phyloP scores from a whole-genome alignment of 331 rosid genomes.

The Malus hybrid region DNA sequence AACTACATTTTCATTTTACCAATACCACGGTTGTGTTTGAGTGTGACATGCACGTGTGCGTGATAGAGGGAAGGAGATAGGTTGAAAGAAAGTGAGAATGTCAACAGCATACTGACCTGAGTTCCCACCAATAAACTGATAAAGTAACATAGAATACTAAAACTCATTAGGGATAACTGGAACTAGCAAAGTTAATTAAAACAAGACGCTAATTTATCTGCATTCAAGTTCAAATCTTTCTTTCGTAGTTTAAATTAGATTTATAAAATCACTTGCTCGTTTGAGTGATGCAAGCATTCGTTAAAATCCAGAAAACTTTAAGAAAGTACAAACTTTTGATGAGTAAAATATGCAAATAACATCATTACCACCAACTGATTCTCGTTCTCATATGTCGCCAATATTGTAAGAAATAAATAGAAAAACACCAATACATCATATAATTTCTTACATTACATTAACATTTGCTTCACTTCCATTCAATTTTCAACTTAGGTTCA shows the following conservation, averaged over 20 bases:
- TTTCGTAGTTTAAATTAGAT: too few species aligned
- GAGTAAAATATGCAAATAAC: constrained; percentile 25
- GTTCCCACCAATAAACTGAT: constrained; percentile 17
- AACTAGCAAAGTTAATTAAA: too few species aligned
- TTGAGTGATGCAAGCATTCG: neutral
- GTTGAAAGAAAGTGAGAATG: neutral
- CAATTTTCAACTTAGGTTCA: constrained; percentile 2
- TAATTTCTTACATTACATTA: constrained; percentile 29
- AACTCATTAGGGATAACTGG: neutral
- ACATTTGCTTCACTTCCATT: constrained; percentile 23
- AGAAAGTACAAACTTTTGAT: neutral
- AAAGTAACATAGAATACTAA: constrained; percentile 6
- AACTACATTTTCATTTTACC: neutral
- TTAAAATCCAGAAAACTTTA: neutral
- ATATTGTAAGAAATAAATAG: neutral
- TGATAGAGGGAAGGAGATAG: neutral
- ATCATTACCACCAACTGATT: constrained; percentile 35
- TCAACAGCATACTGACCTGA: constrained; percentile 5
- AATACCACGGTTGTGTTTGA: neutral
- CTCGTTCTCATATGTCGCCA: constrained; percentile 25
- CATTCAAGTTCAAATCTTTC: too few species aligned
- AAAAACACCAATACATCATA: constrained; percentile 1
- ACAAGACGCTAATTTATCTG: too few species aligned
- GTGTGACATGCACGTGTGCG: constrained; percentile 26
- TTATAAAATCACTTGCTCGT: too few species aligned